phyloP scores from a whole-genome alignment of 2,329 filamentous ascomycete species.

The Scleromitrula shiraiana region DNA sequence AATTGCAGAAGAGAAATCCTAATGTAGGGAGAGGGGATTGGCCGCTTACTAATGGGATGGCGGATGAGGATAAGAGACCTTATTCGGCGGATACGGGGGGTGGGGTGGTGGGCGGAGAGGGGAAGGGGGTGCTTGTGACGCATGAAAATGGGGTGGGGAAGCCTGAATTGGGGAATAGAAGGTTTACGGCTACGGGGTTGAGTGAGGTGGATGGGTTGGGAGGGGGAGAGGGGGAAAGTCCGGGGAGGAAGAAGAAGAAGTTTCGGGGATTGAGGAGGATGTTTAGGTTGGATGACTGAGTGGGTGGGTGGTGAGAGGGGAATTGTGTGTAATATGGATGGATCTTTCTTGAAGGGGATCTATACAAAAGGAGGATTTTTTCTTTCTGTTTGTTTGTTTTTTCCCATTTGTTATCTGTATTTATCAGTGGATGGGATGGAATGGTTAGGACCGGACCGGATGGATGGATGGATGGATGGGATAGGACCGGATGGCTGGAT shows the following conservation, averaged over 20 bases:
- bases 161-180: constrained; percentile 18
- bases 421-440: no score
- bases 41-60: constrained; percentile 36
- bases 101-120: constrained; percentile 9
- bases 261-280: constrained; percentile 59
- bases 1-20: constrained; percentile 39
- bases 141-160: constrained; percentile 12
- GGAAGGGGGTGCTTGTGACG: constrained; percentile 6
- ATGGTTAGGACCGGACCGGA: no score
- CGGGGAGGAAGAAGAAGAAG: constrained; percentile 52
- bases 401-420: no score
- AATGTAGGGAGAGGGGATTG: constrained; percentile 34
- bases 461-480: no score
- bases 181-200: constrained; percentile 24
- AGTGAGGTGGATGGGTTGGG: constrained; percentile 14
- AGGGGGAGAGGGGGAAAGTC: constrained; percentile 7
- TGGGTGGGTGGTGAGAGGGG: not conserved
- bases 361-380: no score
- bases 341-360: not conserved
- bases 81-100: constrained; percentile 15
- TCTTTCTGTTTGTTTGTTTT: no score
- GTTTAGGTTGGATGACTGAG: constrained; percentile 51
- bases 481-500: no score
- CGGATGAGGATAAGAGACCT: constrained; percentile 27
- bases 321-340: not conserved